These are phyloP conservation scores for Arthrobotrys pseudoclavata DNA, from an alignment of 2,329 filamentous ascomycete species.

Conservation along the genomic window DNA sequence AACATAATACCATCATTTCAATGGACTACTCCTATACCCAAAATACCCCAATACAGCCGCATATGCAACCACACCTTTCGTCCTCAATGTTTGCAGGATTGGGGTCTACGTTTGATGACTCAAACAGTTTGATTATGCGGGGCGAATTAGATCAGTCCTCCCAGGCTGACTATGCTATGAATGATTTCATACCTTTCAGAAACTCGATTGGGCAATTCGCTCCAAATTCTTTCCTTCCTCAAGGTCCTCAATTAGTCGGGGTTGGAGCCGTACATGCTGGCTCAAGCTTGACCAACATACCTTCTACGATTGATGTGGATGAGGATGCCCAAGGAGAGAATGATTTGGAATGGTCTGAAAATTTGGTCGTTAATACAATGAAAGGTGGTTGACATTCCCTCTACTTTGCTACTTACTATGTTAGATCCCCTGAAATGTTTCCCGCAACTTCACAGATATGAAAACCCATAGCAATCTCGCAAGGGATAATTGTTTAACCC, in stretches of 20 bases:
- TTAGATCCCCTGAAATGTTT: too few species aligned
- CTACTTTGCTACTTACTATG: background rate
- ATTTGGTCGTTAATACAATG: slow-evolving; percentile 46
- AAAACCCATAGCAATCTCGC: too few species aligned
- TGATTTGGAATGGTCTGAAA: slow-evolving; percentile 51
- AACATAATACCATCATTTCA: slow-evolving; percentile 44
- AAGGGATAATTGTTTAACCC: too few species aligned
- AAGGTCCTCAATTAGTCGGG: slow-evolving; percentile 46
- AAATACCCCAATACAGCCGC: slow-evolving; percentile 37
- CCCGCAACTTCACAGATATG: too few species aligned
- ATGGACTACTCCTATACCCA: slow-evolving; percentile 53
- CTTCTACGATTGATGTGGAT: slow-evolving; percentile 50
- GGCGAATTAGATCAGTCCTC: slow-evolving; percentile 50
- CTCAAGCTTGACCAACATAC: slow-evolving; percentile 44
- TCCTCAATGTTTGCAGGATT: slow-evolving; percentile 52
- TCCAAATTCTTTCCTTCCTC: slow-evolving; percentile 21
- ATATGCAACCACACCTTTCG: slow-evolving; percentile 33
- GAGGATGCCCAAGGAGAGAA: slow-evolving; percentile 58
- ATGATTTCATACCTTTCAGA: slow-evolving; percentile 32
- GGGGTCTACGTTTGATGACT: slow-evolving; percentile 48
- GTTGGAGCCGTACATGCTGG: slow-evolving; percentile 44
- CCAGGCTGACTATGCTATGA: slow-evolving; percentile 41
- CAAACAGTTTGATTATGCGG: slow-evolving; percentile 39
- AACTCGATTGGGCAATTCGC: slow-evolving; percentile 32
- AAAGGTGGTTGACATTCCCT: slow-evolving; percentile 30